These are phyloP conservation scores for Dryadomyces quercus-mongolicae DNA, from an alignment of 2,329 filamentous ascomycete genomes.

Conservation along the genomic window DNA sequence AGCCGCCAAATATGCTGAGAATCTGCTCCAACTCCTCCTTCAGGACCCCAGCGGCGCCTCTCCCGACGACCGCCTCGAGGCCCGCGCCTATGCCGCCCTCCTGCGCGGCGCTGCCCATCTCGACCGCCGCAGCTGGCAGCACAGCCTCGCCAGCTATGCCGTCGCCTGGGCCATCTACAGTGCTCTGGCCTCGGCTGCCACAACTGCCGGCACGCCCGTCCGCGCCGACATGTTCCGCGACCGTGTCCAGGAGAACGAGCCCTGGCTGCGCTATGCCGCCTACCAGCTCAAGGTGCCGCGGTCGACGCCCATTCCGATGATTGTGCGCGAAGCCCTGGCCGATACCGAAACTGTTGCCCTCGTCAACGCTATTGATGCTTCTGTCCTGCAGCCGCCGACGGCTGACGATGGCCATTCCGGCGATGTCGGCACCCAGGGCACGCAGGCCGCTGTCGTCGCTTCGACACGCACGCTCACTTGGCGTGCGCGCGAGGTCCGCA, in stretches of 20 bases:
- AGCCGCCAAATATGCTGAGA: slow-evolving; percentile 53
- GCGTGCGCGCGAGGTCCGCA: slow-evolving; percentile 72
- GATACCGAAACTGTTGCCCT: slow-evolving; percentile 50
- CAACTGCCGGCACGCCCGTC: no score
- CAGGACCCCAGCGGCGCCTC: slow-evolving; percentile 55
- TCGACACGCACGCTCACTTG: slow-evolving; percentile 69
- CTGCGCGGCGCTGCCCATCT: slow-evolving; percentile 69
- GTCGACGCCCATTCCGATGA: slow-evolving; percentile 66
- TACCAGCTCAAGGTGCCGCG: slow-evolving; percentile 84
- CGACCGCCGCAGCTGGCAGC: slow-evolving; percentile 78
- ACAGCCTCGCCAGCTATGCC: slow-evolving; percentile 64
- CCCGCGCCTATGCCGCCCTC: slow-evolving; percentile 68
- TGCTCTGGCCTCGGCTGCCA: slow-evolving; percentile 44
- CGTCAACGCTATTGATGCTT: slow-evolving; percentile 57
- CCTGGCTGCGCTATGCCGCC: slow-evolving; percentile 85
- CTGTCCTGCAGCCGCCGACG: slow-evolving; percentile 45
- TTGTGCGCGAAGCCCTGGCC: slow-evolving; percentile 71
- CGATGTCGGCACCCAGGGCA: slow-evolving; percentile 6
- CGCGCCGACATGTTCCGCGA: slow-evolving; percentile 77
- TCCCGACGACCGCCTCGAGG: slow-evolving; percentile 66
- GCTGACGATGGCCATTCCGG: slow-evolving; percentile 25
- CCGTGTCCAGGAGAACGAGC: slow-evolving; percentile 76
- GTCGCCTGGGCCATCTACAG: slow-evolving; percentile 73
- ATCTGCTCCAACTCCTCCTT: slow-evolving; percentile 54
- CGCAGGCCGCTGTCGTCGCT: slow-evolving; percentile 28